A percentile compares a stretch with the other conserved stretches of the same genome.
Evolutionary conservation across 202 grass and related monocot genomes (phyloP).

Genomic region (Musa balbisiana): DNA sequence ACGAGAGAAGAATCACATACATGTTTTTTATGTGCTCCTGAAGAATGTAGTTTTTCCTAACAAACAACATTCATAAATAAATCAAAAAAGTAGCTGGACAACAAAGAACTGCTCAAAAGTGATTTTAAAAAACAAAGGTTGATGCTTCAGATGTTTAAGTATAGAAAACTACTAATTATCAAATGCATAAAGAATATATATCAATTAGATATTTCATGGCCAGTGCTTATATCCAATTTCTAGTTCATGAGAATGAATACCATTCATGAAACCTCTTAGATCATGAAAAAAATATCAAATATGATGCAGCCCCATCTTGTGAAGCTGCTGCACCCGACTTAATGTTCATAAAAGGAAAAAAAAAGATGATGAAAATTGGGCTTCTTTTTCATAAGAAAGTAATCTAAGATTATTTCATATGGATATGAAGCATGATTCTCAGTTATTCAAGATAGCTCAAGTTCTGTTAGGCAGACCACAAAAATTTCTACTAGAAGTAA

Average conservation of each 20-base stretch:
- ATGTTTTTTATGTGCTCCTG: no score
- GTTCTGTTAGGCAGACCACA: background rate
- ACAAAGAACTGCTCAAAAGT: no score
- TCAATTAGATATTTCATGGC: no score
- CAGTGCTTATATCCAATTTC: background rate
- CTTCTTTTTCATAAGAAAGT: background rate
- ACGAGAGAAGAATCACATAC: no score
- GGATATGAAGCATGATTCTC: background rate
- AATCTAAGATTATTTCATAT: background rate
- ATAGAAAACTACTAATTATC: no score
- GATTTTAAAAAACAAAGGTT: no score
- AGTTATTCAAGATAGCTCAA: background rate
- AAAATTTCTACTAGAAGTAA: constrained; percentile 4
- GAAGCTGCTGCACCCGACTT: background rate
- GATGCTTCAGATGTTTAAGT: no score
- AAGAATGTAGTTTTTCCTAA: no score
- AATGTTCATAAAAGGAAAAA: background rate
- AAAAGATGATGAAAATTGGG: background rate
- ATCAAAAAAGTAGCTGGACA: no score
- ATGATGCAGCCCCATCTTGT: background rate
- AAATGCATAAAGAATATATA: no score
- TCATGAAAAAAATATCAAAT: background rate
- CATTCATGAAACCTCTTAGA: background rate
- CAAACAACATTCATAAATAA: no score
- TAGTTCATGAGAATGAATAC: background rate